Percentiles rank a stretch among this genome's conserved stretches.
phyloP scores from a whole-genome alignment of 164 flowering plant genomes.

The Dillenia suffruticosa region DNA sequence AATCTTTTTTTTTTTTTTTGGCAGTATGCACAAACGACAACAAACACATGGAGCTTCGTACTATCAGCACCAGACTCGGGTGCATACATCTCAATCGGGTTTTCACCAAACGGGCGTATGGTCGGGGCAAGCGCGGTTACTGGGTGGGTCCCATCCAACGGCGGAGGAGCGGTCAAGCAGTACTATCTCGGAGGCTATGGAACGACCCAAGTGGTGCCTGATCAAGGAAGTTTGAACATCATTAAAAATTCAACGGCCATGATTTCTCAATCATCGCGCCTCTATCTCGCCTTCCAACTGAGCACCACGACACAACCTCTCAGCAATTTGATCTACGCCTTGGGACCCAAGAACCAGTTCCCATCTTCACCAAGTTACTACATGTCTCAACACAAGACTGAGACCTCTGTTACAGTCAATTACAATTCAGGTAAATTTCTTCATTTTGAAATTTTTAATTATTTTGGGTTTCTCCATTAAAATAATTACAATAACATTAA shows the following conservation, averaged over 20 bases:
- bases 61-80: slow-evolving; percentile 6
- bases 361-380: slow-evolving; percentile 20
- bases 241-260: slow-evolving; percentile 14
- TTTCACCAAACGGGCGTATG: slow-evolving; percentile 22
- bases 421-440: slow-evolving; percentile 29
- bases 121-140: slow-evolving; percentile 12
- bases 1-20: too few relatives aligned
- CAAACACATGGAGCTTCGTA: too few relatives aligned
- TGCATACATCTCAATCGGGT: slow-evolving; percentile 22
- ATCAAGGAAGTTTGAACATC: slow-evolving; percentile 25
- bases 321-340: slow-evolving; percentile 22
- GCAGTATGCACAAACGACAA: too few relatives aligned
- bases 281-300: slow-evolving; percentile 44
- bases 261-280: slow-evolving; percentile 12
- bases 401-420: slow-evolving; percentile 21
- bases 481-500: too few relatives aligned
- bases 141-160: slow-evolving; percentile 13
- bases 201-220: slow-evolving; percentile 14
- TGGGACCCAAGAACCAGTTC: slow-evolving; percentile 24
- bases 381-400: slow-evolving; percentile 24
- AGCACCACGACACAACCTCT: slow-evolving; percentile 13
- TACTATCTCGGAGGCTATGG: slow-evolving; percentile 29
- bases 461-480: neutral
- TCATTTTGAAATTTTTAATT: neutral
- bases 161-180: slow-evolving; percentile 10